These are phyloP conservation scores for Pleurotus eryngii DNA, from an alignment of 768 basidiomycete species.

Conservation along the genomic window DNA sequence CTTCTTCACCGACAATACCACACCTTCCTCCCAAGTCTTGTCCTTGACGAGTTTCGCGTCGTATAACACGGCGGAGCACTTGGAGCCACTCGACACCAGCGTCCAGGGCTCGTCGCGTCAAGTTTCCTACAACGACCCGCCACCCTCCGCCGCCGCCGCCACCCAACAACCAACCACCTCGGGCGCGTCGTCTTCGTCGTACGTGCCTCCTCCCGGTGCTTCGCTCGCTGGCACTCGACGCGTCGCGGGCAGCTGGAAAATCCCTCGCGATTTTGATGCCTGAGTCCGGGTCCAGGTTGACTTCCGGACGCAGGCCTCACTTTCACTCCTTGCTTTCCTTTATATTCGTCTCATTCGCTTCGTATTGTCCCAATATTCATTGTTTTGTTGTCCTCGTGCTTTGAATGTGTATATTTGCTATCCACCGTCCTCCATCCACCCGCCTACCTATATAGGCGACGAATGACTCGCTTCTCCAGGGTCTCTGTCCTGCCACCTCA, in stretches of 20 bases:
- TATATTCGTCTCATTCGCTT: constrained; percentile 8
- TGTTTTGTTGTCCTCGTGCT: constrained; percentile 7
- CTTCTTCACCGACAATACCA: constrained; percentile 13
- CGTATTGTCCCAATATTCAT: neutral
- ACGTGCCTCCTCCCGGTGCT: constrained; percentile 57
- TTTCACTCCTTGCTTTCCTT: constrained; percentile 16
- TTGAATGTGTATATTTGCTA: constrained; percentile 17
- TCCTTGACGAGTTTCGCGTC: constrained; percentile 11
- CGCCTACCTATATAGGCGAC: constrained; percentile 21
- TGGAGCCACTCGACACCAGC: neutral
- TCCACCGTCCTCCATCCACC: constrained; percentile 29
- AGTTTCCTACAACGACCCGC: constrained; percentile 25
- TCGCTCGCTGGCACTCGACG: constrained; percentile 46
- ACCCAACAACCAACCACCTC: constrained; percentile 17
- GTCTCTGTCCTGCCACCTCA: neutral
- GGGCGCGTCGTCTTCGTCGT: constrained; percentile 25
- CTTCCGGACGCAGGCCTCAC: neutral
- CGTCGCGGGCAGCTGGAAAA: constrained; percentile 51
- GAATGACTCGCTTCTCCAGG: no score
- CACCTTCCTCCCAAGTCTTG: neutral
- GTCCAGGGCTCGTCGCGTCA: constrained; percentile 8
- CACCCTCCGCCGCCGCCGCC: constrained; percentile 15
- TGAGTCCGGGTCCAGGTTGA: neutral
- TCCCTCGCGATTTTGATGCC: constrained; percentile 14
- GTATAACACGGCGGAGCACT: constrained; percentile 27